Conservation (phyloP, 805 yeast species). For the Kodamaea lidongshanica region DNA sequence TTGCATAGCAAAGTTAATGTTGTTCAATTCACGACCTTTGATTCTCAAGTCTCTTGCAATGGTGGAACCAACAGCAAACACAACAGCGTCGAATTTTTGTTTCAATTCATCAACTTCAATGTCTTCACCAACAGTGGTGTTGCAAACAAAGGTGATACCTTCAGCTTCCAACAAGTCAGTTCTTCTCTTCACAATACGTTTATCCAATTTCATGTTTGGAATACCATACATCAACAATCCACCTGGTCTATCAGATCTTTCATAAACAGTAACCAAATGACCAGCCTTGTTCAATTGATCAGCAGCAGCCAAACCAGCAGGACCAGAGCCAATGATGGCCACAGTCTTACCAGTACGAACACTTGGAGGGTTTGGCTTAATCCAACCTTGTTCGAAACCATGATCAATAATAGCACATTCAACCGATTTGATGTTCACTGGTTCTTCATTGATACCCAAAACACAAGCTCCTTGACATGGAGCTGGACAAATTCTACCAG, state of each 20-base stretch:
- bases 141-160: conserved; percentile 75
- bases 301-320: conserved; percentile 94
- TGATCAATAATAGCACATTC: conserved; percentile 95
- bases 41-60: conserved; percentile 92
- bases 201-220: conserved; percentile 97
- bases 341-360: conserved; percentile 77
- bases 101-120: conserved; percentile 65
- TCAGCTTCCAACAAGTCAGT: conserved; percentile 84
- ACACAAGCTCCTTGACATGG: conserved; percentile 97
- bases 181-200: conserved; percentile 87
- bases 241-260: conserved; percentile 92
- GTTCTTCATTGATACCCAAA: conserved; percentile 86
- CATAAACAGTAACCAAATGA: conserved; percentile 84
- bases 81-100: conserved; percentile 68
- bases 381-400: conserved; percentile 97
- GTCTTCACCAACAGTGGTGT: conserved; percentile 81
- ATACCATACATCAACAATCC: conserved; percentile 98
- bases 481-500: conserved; percentile 98
- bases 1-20: conserved; percentile 93
- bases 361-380: conserved; percentile 73
- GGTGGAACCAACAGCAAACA: conserved; percentile 90
- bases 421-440: conserved; percentile 93
- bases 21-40: conserved; percentile 86
- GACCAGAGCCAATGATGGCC: conserved; percentile 94
- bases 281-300: conserved; percentile 97